phyloP scores from a whole-genome alignment of 148 eudicot genomes.

The Rheum nobile region DNA sequence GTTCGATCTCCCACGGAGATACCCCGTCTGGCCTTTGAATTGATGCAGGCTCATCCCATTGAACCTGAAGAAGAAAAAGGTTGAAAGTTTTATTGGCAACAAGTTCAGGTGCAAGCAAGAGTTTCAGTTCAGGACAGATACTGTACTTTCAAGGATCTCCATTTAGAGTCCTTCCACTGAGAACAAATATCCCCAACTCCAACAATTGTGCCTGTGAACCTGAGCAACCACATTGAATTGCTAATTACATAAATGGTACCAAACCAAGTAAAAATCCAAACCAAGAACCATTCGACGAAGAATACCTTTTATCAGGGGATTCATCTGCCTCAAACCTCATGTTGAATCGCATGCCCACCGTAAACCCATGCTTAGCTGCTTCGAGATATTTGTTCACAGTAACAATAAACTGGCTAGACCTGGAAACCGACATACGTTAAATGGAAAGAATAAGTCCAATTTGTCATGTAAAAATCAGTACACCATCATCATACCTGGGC shows the following conservation, averaged over 20 bases:
- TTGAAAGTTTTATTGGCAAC: background rate
- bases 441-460: background rate
- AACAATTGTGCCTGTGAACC: constrained; percentile 75
- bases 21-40: constrained; percentile 65
- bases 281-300: background rate
- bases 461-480: background rate
- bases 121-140: background rate
- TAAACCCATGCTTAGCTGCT: constrained; percentile 39
- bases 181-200: constrained; percentile 53
- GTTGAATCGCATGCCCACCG: constrained; percentile 70
- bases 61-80: constrained; percentile 37
- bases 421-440: constrained; percentile 14
- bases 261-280: background rate
- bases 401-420: constrained; percentile 46
- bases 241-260: background rate
- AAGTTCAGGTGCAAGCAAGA: background rate
- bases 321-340: constrained; percentile 94
- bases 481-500: constrained; percentile 41
- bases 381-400: constrained; percentile 65
- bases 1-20: constrained; percentile 93
- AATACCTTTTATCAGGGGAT: constrained; percentile 66
- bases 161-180: constrained; percentile 62
- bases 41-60: constrained; percentile 84
- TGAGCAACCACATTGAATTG: constrained; percentile 12
- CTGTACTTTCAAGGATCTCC: constrained; percentile 78